A percentile compares a stretch with the other conserved stretches of the same genome.
These are phyloP conservation scores for Kalanchoe fedtschenkoi DNA, from an alignment of 164 flowering plant genomes.

Conservation along the genomic window DNA sequence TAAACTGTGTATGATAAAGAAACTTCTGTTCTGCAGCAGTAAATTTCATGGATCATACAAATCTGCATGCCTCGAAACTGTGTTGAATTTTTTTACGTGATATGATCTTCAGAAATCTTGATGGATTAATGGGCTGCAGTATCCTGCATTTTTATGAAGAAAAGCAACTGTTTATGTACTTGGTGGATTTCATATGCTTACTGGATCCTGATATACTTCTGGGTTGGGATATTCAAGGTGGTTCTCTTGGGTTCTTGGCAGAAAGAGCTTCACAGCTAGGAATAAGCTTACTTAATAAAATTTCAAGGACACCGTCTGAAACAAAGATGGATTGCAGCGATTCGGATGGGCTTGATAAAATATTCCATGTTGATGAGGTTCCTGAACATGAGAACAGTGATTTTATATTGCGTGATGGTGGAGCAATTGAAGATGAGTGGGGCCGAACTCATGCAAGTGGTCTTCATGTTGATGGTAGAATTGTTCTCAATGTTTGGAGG, in stretches of 20 bases:
- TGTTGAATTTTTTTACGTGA: neutral
- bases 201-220: slow-evolving; percentile 82
- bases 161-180: slow-evolving; percentile 40
- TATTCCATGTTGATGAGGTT: slow-evolving; percentile 14
- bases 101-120: slow-evolving; percentile 37
- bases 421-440: slow-evolving; percentile 91
- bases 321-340: slow-evolving; percentile 22
- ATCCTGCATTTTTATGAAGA: slow-evolving; percentile 44
- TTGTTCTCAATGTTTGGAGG: slow-evolving; percentile 90
- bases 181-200: slow-evolving; percentile 37
- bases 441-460: slow-evolving; percentile 99
- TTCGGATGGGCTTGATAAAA: slow-evolving; percentile 18
- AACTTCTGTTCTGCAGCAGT: neutral
- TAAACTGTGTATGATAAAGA: neutral
- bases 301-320: slow-evolving; percentile 65
- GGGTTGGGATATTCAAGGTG: slow-evolving; percentile 96
- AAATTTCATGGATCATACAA: neutral
- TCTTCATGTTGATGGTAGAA: slow-evolving; percentile 85
- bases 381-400: slow-evolving; percentile 33
- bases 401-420: slow-evolving; percentile 28
- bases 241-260: slow-evolving; percentile 87
- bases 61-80: neutral
- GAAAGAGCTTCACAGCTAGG: slow-evolving; percentile 90
- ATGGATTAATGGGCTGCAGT: slow-evolving; percentile 55
- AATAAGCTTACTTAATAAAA: slow-evolving; percentile 47